Percentiles rank a stretch among this genome's conserved stretches.
phyloP scores from a whole-genome alignment of 495 filamentous ascomycete genomes.

The Aspergillus asperescens region DNA sequence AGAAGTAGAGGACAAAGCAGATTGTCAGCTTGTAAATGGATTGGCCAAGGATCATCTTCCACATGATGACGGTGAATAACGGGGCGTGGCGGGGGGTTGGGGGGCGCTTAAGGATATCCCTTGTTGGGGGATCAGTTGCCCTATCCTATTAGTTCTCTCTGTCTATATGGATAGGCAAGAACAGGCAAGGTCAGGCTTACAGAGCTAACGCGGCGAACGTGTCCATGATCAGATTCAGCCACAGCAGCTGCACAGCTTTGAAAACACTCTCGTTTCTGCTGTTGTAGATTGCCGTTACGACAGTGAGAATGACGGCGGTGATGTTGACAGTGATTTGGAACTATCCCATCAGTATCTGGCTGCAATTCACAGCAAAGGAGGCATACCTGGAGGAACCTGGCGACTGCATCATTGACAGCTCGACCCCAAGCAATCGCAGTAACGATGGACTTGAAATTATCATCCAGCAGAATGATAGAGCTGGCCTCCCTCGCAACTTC shows the following conservation, averaged over 20 bases:
- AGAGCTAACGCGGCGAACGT: conserved; percentile 44
- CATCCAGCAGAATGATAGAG: conserved; percentile 86
- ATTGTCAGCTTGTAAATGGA: conserved; percentile 74
- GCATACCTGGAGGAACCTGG: conserved; percentile 63
- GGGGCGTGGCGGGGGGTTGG: conserved; percentile 73
- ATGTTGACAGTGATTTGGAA: conserved; percentile 93
- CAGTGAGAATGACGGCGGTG: conserved; percentile 77
- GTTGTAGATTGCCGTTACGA: conserved; percentile 74
- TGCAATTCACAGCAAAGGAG: neutral
- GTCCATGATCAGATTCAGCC: conserved; percentile 87
- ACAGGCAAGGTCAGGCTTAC: conserved; percentile 62
- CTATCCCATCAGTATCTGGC: conserved; percentile 25
- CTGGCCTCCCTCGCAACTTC: conserved; percentile 91
- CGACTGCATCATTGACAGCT: conserved; percentile 87
- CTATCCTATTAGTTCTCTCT: conserved; percentile 61
- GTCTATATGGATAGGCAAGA: conserved; percentile 27
- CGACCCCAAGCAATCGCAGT: conserved; percentile 88
- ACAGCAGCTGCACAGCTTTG: conserved; percentile 82
- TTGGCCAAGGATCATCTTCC: conserved; percentile 93
- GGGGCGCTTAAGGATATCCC: conserved; percentile 72
- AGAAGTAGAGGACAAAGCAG: conserved; percentile 76
- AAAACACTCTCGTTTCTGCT: conserved; percentile 62
- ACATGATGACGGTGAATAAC: conserved; percentile 81
- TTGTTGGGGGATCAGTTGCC: conserved; percentile 77
- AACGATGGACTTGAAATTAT: conserved; percentile 84